Base-by-base conservation (phyloP, 2,329 filamentous ascomycete species). In the Trichoderma sp. region DNA sequence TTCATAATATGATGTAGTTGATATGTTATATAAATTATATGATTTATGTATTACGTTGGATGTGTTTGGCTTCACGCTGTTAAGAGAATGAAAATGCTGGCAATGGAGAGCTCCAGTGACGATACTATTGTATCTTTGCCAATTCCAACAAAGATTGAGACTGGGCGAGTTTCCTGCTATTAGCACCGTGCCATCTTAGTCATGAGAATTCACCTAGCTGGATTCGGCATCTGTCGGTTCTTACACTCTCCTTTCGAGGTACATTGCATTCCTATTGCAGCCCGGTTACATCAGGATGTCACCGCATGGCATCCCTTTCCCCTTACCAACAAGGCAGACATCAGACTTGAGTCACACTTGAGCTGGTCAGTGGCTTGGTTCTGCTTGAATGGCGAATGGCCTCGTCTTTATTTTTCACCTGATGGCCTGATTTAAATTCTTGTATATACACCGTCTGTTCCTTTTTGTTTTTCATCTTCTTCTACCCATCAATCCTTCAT, bases 271-370 rank as follows among this genome's bases (percentile, higher is more conserved):
- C 29, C 21, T 24, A 63, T 18, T 35, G 60, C 31, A 31, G 60
- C 18, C 45, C 18, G n/a, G 45, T 33, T 33, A 24, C 66, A 68
- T 68, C 66, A 50, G 21, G 3, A 35, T 24, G 66, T 33, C 66
- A 33, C 50, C n/a, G 31, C 50, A 21, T 24, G 45, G 66, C 56
- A 68, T 18, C 31, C 50, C 66, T 14, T 35, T 21, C 29, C 29
- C 59, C 59, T 33, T 18, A 62, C 29, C 29, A n/a, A n/a, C 29
- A 60, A 50, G 65, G 21, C 31, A 60, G 50, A 31, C 66, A 53
- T 59, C 66, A 69, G 66, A 21, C 16, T 62, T 71, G 68, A 71
- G 56, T 71, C 68, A 71, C 68, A 71, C 68, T 18, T 50, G 50
- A 29, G 68, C 35, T 27, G 38, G 35, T 71, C 68, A 71, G 68